Evolutionary conservation across 768 basidiomycete genomes (phyloP).

Genomic region (Agaricus sinodeliciosus): DNA sequence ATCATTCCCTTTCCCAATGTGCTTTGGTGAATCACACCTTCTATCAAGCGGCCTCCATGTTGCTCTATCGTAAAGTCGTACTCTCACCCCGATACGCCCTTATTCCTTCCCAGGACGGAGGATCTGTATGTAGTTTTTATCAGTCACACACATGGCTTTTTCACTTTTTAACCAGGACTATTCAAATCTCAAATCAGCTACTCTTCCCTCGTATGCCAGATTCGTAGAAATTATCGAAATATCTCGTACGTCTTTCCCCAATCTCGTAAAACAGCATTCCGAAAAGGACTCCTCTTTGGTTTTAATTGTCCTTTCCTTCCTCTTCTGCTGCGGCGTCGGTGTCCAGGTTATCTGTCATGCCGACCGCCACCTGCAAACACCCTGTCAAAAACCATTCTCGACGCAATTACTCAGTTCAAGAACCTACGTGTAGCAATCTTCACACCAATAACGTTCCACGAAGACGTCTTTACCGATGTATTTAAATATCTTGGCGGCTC

Average conservation of each 20-base stretch:
- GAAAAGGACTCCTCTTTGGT: neutral
- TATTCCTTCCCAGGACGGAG: conserved; percentile 26
- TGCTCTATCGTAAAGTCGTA: conserved; percentile 41
- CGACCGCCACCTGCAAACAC: conserved; percentile 4
- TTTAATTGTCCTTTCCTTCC: neutral
- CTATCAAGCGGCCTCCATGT: conserved; percentile 32
- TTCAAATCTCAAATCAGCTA: conserved; percentile 34
- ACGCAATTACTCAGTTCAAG: neutral
- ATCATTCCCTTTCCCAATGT: conserved; percentile 29
- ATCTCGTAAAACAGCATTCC: no score
- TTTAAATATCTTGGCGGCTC: conserved; percentile 15
- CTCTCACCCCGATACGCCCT: conserved; percentile 28
- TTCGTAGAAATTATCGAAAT: conserved; percentile 39
- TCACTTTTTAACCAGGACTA: conserved; percentile 19
- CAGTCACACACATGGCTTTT: neutral
- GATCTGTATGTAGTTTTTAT: conserved; percentile 11
- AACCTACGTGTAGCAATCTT: neutral
- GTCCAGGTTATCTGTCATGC: neutral
- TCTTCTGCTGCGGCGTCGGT: neutral
- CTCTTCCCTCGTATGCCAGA: conserved; percentile 29
- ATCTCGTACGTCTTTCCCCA: conserved; percentile 28
- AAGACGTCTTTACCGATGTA: neutral
- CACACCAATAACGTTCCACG: neutral
- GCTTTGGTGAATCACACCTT: conserved; percentile 42
- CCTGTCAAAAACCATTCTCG: conserved; percentile 9